Evolutionary conservation across 2,329 filamentous ascomycete species (phyloP).

Genomic region (Coleophoma cylindrospora): DNA sequence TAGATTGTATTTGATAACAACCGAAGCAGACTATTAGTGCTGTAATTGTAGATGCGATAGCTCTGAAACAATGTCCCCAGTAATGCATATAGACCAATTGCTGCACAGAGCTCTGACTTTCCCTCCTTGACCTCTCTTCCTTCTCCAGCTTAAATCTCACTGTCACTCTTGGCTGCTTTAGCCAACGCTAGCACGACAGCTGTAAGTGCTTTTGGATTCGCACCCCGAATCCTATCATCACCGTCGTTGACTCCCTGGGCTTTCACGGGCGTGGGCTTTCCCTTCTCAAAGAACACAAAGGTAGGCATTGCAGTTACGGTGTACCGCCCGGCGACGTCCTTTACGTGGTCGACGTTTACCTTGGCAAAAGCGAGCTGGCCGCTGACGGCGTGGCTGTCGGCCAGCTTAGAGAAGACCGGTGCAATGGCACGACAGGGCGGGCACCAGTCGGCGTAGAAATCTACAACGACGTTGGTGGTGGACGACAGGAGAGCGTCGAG

Average conservation of each 20-base stretch:
- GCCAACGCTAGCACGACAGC: constrained; percentile 23
- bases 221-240: constrained; percentile 26
- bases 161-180: background rate
- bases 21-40: too few species aligned
- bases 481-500: constrained; percentile 43
- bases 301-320: constrained; percentile 52
- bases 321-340: constrained; percentile 44
- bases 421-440: constrained; percentile 56
- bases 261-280: constrained; percentile 32
- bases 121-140: too few species aligned
- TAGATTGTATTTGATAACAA: too few species aligned
- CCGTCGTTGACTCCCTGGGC: constrained; percentile 30
- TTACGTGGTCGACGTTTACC: constrained; percentile 51
- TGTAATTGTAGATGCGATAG: too few species aligned
- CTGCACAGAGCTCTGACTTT: too few species aligned
- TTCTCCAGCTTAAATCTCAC: too few species aligned
- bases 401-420: constrained; percentile 46
- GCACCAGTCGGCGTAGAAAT: constrained; percentile 58
- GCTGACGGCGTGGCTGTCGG: constrained; percentile 31
- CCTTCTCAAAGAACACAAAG: constrained; percentile 55
- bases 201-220: constrained; percentile 23
- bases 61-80: too few species aligned
- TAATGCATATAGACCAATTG: too few species aligned
- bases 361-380: constrained; percentile 49
- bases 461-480: constrained; percentile 47